phyloP scores from a whole-genome alignment of 2,329 filamentous ascomycete genomes.

The Ascochyta pisi region DNA sequence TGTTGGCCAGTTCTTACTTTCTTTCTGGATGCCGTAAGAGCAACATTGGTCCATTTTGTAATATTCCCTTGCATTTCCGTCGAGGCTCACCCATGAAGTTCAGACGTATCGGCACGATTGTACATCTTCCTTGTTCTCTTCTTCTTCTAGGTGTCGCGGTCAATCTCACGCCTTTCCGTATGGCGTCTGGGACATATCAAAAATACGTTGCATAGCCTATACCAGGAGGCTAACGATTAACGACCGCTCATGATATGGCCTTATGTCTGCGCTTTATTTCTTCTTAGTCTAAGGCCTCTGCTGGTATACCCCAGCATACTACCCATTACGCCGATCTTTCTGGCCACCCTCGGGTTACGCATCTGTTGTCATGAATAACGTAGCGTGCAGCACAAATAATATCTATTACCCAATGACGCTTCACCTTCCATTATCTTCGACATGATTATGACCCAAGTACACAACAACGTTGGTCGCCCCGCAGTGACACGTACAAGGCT shows the following conservation, averaged over 20 bases:
- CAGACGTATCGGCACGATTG: not conserved
- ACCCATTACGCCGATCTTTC: not conserved
- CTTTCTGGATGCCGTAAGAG: conserved; percentile 41
- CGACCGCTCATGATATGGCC: conserved; percentile 4
- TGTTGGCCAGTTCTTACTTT: conserved; percentile 53
- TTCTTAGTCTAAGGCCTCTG: not conserved
- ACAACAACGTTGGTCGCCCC: not conserved
- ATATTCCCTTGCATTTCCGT: not conserved
- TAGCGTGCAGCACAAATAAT: conserved; percentile 3
- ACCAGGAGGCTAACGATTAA: conserved; percentile 7
- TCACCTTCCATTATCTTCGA: too few species aligned
- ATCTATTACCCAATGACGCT: not conserved
- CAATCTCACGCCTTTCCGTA: not conserved
- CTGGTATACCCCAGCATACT: not conserved
- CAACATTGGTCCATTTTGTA: not conserved
- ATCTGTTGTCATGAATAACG: not conserved
- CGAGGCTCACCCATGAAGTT: too few species aligned
- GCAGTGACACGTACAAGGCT: not conserved
- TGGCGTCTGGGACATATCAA: not conserved
- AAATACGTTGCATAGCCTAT: conserved; percentile 7
- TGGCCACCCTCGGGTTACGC: not conserved
- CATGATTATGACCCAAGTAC: too few species aligned
- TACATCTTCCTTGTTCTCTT: not conserved
- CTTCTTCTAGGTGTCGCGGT: not conserved
- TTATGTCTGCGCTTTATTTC: not conserved